phyloP scores from a whole-genome alignment of 1,139 yeast genomes.

The Suhomyces wounanorum region DNA sequence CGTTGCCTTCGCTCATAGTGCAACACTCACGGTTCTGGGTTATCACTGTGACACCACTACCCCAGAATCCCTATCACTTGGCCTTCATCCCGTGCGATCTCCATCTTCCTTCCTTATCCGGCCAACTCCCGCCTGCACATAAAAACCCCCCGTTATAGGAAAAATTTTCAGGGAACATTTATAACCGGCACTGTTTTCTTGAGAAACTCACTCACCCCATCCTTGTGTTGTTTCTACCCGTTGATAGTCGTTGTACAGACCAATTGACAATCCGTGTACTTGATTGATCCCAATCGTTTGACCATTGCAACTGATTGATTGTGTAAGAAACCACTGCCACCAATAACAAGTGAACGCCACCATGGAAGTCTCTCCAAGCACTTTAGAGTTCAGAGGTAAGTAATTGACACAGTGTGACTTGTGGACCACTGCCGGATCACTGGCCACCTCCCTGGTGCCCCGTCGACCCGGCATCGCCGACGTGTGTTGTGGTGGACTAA shows the following conservation, averaged over 20 bases:
- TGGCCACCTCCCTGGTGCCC: neutral
- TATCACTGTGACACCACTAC: neutral
- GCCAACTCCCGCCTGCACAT: slow-evolving; percentile 8
- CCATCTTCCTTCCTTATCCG: slow-evolving; percentile 7
- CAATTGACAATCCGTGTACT: slow-evolving; percentile 1
- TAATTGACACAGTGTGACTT: slow-evolving; percentile 18
- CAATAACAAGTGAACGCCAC: slow-evolving; percentile 6
- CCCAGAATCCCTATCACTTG: neutral
- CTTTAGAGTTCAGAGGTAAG: slow-evolving; percentile 76
- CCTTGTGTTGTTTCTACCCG: slow-evolving; percentile 1
- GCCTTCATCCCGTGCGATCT: neutral
- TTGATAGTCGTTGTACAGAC: neutral
- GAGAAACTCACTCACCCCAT: neutral
- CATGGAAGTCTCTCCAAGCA: slow-evolving; percentile 64
- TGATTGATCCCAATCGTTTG: slow-evolving; percentile 4
- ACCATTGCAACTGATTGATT: slow-evolving; percentile 5
- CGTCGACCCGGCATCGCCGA: neutral
- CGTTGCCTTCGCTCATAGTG: too few species aligned
- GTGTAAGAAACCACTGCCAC: neutral
- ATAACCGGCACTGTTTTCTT: slow-evolving; percentile 11
- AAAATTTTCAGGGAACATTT: slow-evolving; percentile 12
- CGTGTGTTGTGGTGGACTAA: neutral
- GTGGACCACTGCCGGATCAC: neutral
- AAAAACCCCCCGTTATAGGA: slow-evolving; percentile 10
- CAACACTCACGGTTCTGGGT: too few species aligned